Evolutionary conservation across 371 early-diverging fungal species (phyloP), one percentile per base, ranked within the genome.

Genomic region (Capillidium rhysosporum): DNA sequence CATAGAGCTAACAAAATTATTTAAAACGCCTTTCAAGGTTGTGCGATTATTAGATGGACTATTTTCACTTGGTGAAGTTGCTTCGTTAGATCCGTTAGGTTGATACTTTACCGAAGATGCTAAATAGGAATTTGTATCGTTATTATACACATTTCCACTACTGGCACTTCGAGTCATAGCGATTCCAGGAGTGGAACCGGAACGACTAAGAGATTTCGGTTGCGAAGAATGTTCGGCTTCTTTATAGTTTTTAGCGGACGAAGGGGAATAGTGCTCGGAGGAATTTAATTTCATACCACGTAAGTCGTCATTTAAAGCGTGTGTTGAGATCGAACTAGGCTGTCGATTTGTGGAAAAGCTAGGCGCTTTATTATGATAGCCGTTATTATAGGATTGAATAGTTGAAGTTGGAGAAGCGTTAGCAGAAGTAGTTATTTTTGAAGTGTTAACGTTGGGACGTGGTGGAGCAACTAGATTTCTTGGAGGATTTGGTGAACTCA

Each of bases 1-100:
- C 72, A 67, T 69, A 63, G 61, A 76, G 65, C 67, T 77, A 40
- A 77, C 77, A 56, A 80, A 67, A 57, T 73, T 76, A 52, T 69
- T 77, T 54, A 80, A 68, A n/a, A 77, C 80, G 24, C 75, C 77
- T 57, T 80, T 80, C 52, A 80, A 72, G n/a, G 78, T 61, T 47
- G 21, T 45, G n/a, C 52, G 20, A 25, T 43, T 43, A 25, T 12
- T 28, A 24, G 25, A 16, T n/a, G n/a, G n/a, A 29, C 26, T 23
- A 21, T 14, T 25, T 25, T 51, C 51, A 39, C 20, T 29, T 14
- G 51, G 51, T 23, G 21, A 25, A n/a, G 34, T n/a, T 8, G 9
- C 16, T 7, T 51, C 51, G 12, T 20, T 8, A 2, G 9, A 4
- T 14, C 51, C 38, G 21, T 51, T 51, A 39, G 51, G 9, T 21